phyloP scores from a whole-genome alignment of 345 rosid species.

The Passiflora organensis region DNA sequence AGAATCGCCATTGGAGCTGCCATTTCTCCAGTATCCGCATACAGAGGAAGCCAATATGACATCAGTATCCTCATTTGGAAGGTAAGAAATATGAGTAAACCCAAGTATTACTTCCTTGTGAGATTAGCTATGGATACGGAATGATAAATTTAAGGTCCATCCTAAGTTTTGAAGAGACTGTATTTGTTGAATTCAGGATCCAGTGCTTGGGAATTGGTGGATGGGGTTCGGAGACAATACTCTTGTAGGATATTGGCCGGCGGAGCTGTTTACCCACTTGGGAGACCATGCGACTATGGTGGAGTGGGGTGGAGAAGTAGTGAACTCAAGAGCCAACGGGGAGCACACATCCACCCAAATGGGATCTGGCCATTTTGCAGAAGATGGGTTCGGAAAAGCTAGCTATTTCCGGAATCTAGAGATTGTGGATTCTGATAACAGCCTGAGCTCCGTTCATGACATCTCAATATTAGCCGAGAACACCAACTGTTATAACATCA shows the following conservation, averaged over 20 bases:
- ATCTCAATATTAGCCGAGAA: constrained; percentile 76
- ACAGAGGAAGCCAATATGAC: constrained; percentile 20
- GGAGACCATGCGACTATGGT: constrained; percentile 91
- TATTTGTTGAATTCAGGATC: constrained; percentile 65
- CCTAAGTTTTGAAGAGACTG: too few relatives aligned
- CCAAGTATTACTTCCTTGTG: background rate
- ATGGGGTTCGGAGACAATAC: constrained; percentile 86
- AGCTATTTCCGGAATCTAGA: constrained; percentile 87
- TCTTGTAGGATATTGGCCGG: constrained; percentile 93
- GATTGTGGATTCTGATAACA: constrained; percentile 82
- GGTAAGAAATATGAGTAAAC: constrained; percentile 10
- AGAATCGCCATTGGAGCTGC: constrained; percentile 35
- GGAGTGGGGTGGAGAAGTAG: constrained; percentile 98
- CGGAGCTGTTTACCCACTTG: constrained; percentile 86
- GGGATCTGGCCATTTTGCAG: constrained; percentile 93
- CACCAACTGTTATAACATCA: constrained; percentile 81
- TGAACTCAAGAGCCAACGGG: constrained; percentile 76
- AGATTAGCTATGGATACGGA: background rate
- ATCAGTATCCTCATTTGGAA: constrained; percentile 31
- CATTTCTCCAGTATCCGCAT: constrained; percentile 27
- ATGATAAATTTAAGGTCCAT: background rate
- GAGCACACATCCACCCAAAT: constrained; percentile 84
- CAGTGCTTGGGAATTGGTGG: constrained; percentile 93
- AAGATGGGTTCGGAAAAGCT: constrained; percentile 79
- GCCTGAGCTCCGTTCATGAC: constrained; percentile 56